A percentile compares a stretch with the other conserved stretches of the same genome.
phyloP scores from a whole-genome alignment of 805 yeast species.

The Ogataea methanolica region DNA sequence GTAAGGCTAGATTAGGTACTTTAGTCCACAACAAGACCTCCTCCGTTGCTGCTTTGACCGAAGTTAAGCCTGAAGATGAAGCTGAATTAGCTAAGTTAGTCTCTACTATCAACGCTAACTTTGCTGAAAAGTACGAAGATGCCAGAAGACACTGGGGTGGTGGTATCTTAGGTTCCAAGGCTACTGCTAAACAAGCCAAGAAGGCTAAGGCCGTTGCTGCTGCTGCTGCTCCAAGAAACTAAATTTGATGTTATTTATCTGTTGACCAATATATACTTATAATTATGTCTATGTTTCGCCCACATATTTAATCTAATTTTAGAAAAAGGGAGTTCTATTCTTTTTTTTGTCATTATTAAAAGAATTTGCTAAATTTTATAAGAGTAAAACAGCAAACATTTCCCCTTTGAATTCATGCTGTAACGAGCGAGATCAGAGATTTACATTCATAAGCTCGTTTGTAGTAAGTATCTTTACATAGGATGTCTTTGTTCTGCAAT shows the following conservation, averaged over 20 bases:
- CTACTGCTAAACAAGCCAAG: conserved; percentile 77
- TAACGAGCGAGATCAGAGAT: too few relatives aligned
- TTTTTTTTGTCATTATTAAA: too few relatives aligned
- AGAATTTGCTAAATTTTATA: too few relatives aligned
- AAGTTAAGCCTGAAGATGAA: conserved; percentile 88
- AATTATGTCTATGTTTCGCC: background rate
- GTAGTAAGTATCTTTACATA: too few relatives aligned
- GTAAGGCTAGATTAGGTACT: conserved; percentile 96
- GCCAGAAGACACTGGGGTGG: conserved; percentile 99
- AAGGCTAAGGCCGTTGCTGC: conserved; percentile 48
- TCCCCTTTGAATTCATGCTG: too few relatives aligned
- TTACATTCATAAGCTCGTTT: too few relatives aligned
- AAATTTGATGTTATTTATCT: background rate
- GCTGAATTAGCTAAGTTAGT: conserved; percentile 87
- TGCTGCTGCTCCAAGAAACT: conserved; percentile 23
- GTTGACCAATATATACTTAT: background rate
- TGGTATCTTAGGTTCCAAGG: conserved; percentile 93
- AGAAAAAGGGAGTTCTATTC: too few relatives aligned
- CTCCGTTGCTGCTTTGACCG: conserved; percentile 93
- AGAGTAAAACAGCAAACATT: too few relatives aligned
- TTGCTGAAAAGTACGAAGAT: conserved; percentile 87
- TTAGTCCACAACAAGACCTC: conserved; percentile 94
- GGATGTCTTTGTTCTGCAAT: background rate
- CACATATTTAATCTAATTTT: background rate
- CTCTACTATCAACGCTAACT: conserved; percentile 89